Evolutionary conservation across 2,329 filamentous ascomycete genomes (phyloP).

Genomic region (Penicillium frequentans): DNA sequence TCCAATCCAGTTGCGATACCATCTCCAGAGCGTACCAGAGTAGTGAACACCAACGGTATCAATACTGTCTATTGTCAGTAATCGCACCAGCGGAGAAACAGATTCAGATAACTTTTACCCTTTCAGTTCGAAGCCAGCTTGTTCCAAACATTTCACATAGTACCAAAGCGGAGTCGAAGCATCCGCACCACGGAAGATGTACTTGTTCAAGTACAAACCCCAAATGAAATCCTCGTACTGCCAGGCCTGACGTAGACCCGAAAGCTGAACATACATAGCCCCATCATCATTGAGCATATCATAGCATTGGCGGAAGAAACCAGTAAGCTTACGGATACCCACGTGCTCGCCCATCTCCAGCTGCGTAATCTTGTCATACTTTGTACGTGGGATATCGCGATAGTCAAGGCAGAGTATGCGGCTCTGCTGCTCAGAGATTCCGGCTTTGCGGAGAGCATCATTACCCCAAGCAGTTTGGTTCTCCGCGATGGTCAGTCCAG

Average conservation of each 20-base stretch:
- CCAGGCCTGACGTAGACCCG: slow-evolving; percentile 81
- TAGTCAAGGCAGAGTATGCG: too few relatives aligned
- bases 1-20: slow-evolving; percentile 91
- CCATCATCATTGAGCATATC: slow-evolving; percentile 91
- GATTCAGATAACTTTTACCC: too few relatives aligned
- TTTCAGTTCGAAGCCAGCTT: slow-evolving; percentile 56
- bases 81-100: not conserved
- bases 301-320: slow-evolving; percentile 76
- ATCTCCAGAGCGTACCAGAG: slow-evolving; percentile 85
- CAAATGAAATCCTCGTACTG: slow-evolving; percentile 91
- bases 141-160: slow-evolving; percentile 74
- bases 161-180: slow-evolving; percentile 82
- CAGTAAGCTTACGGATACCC: slow-evolving; percentile 74
- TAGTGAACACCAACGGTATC: slow-evolving; percentile 91
- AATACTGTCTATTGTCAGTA: slow-evolving; percentile 40
- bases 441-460: slow-evolving; percentile 51
- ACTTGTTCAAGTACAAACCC: slow-evolving; percentile 96
- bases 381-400: too few relatives aligned
- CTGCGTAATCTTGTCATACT: too few relatives aligned
- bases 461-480: slow-evolving; percentile 94
- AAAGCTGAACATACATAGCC: slow-evolving; percentile 84
- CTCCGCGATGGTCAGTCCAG: slow-evolving; percentile 80
- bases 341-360: too few relatives aligned
- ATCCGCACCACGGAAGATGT: slow-evolving; percentile 88
- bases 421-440: too few relatives aligned